Evolutionary conservation across 2,329 filamentous ascomycete species (phyloP).

Genomic region (Plenodomus biglobosus): DNA sequence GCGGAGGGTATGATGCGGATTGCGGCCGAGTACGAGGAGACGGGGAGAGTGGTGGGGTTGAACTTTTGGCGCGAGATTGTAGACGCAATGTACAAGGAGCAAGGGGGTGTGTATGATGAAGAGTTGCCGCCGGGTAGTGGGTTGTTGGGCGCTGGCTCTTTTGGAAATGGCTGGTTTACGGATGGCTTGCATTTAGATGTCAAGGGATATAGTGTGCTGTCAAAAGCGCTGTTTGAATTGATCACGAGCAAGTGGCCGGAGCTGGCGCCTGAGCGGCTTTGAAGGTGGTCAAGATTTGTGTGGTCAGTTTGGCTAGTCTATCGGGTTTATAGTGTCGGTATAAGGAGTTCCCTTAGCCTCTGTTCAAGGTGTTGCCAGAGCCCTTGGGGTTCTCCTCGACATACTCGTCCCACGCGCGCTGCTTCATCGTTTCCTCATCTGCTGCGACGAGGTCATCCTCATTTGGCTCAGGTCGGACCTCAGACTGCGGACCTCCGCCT

Average conservation of each 20-base stretch:
- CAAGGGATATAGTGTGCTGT: conserved; percentile 36
- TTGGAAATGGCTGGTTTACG: conserved; percentile 41
- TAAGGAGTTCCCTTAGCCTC: conserved; percentile 53
- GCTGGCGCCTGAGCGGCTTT: conserved; percentile 26
- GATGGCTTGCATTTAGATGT: conserved; percentile 44
- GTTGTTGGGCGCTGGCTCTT: conserved; percentile 31
- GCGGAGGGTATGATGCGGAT: conserved; percentile 44
- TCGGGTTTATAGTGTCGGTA: background rate
- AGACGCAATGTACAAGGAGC: conserved; percentile 24
- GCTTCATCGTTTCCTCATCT: conserved; percentile 90
- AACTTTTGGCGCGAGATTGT: conserved; percentile 41
- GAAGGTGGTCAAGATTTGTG: background rate
- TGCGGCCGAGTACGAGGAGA: conserved; percentile 37
- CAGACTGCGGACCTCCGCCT: conserved; percentile 78
- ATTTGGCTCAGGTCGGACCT: conserved; percentile 69
- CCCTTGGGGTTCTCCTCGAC: conserved; percentile 85
- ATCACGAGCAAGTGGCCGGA: conserved; percentile 36
- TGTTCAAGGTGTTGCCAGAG: conserved; percentile 79
- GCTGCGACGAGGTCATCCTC: conserved; percentile 89
- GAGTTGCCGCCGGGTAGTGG: conserved; percentile 42
- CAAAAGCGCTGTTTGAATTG: conserved; percentile 21
- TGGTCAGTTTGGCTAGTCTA: background rate
- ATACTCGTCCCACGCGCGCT: conserved; percentile 92
- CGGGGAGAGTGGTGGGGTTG: conserved; percentile 36
- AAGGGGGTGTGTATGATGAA: conserved; percentile 31